phyloP scores from a whole-genome alignment of 805 yeast species.

The Candida saitoana region DNA sequence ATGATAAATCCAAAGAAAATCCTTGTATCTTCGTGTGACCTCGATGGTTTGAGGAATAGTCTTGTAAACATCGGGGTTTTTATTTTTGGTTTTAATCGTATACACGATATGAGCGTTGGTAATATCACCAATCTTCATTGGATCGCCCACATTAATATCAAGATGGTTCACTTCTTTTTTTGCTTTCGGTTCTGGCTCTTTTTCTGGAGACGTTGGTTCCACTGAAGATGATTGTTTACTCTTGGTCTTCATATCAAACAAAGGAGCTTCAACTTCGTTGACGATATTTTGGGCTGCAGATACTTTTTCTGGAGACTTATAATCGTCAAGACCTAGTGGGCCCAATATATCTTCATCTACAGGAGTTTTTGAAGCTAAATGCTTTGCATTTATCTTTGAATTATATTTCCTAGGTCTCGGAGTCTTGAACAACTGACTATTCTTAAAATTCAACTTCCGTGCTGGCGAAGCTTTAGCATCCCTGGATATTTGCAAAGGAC shows the following conservation, averaged over 20 bases:
- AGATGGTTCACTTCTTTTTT: slow-evolving; percentile 28
- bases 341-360: slow-evolving; percentile 19
- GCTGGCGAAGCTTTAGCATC: slow-evolving; percentile 10
- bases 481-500: slow-evolving; percentile 21
- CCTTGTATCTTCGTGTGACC: slow-evolving; percentile 84
- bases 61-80: slow-evolving; percentile 26
- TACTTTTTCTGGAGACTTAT: slow-evolving; percentile 15
- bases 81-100: slow-evolving; percentile 62
- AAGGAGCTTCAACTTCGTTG: slow-evolving; percentile 50
- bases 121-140: slow-evolving; percentile 85
- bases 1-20: slow-evolving; percentile 91
- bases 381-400: slow-evolving; percentile 27
- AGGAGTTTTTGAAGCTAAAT: slow-evolving; percentile 15
- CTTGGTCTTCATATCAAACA: slow-evolving; percentile 38
- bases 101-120: slow-evolving; percentile 88
- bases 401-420: slow-evolving; percentile 28
- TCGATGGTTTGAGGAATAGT: slow-evolving; percentile 14
- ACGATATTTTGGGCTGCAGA: slow-evolving; percentile 28
- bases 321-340: slow-evolving; percentile 20
- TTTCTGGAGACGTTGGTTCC: slow-evolving; percentile 10
- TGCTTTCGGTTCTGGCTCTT: slow-evolving; percentile 5
- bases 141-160: slow-evolving; percentile 80
- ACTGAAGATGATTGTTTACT: background rate
- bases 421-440: slow-evolving; percentile 26
- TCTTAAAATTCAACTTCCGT: slow-evolving; percentile 25